phyloP scores from a whole-genome alignment of 139 green algal species.

The Coelastrella sp. region DNA sequence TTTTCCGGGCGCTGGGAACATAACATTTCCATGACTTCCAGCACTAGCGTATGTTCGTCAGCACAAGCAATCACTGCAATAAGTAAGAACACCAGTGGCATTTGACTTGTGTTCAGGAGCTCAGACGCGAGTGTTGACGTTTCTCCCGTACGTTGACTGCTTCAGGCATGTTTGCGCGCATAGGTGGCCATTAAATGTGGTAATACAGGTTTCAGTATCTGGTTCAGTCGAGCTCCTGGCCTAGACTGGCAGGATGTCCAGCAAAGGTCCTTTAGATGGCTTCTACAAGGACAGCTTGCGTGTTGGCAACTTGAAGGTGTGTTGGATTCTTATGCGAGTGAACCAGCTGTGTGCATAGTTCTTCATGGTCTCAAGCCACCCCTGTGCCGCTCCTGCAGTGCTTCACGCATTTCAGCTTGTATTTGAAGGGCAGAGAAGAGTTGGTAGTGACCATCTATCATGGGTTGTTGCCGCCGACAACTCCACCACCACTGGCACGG shows the following conservation, averaged over 20 bases:
- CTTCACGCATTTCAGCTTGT: constrained; percentile 72
- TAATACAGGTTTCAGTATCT: neutral
- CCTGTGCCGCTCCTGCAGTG: constrained; percentile 55
- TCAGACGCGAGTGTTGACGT: neutral
- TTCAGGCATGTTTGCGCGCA: neutral
- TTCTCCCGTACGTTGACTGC: neutral
- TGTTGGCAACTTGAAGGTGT: constrained; percentile 68
- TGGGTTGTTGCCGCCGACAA: neutral
- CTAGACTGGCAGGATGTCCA: neutral
- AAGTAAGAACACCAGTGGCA: too few species aligned
- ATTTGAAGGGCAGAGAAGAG: constrained; percentile 77
- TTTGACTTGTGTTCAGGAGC: too few species aligned
- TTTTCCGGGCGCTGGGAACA: too few species aligned
- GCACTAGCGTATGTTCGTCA: too few species aligned
- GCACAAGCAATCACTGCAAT: too few species aligned
- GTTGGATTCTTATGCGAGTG: neutral
- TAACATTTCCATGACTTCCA: too few species aligned
- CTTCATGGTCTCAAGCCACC: neutral
- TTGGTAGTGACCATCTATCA: constrained; percentile 69
- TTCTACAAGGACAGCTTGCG: constrained; percentile 78
- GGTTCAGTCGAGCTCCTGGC: neutral
- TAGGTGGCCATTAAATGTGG: too few species aligned
- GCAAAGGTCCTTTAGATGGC: constrained; percentile 62
- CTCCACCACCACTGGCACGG: constrained; percentile 12
- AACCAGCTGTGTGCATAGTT: too few species aligned